Evolutionary conservation across 768 basidiomycete species (phyloP).

Genomic region (Xerocomus spinulosus): DNA sequence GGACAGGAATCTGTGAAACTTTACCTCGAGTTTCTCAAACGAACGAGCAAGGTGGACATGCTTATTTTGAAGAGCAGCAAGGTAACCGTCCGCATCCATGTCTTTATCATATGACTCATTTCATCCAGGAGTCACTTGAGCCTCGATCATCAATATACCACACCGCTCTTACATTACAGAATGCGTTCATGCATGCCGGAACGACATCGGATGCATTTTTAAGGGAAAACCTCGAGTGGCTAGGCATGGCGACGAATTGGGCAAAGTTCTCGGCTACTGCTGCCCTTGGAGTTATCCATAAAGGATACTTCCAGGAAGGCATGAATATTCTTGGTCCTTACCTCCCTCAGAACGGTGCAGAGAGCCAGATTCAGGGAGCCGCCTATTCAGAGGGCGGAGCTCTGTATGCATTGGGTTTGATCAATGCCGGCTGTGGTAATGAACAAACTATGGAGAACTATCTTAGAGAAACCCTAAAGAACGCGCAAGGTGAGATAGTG

Average conservation of each 20-base stretch:
- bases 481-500: constrained; percentile 77
- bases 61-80: constrained; percentile 91
- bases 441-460: constrained; percentile 65
- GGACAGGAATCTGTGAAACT: constrained; percentile 91
- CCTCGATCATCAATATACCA: constrained; percentile 96
- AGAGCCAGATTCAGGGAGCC: constrained; percentile 71
- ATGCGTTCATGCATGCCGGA: constrained; percentile 98
- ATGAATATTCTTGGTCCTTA: constrained; percentile 91
- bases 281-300: constrained; percentile 95
- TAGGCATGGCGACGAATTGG: constrained; percentile 94
- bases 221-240: constrained; percentile 95
- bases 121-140: constrained; percentile 75
- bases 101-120: constrained; percentile 4
- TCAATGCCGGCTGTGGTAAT: constrained; percentile 87
- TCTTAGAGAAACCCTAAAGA: constrained; percentile 74
- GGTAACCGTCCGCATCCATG: constrained; percentile 36
- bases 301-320: constrained; percentile 92
- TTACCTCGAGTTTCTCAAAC: constrained; percentile 92
- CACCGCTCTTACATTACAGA: constrained; percentile 92
- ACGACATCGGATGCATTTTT: constrained; percentile 94
- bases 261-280: constrained; percentile 98
- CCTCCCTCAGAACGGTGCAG: constrained; percentile 73
- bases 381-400: constrained; percentile 94
- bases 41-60: constrained; percentile 90
- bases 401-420: constrained; percentile 91